phyloP scores from a whole-genome alignment of 306 rosid genomes.

The Morella rubra region DNA sequence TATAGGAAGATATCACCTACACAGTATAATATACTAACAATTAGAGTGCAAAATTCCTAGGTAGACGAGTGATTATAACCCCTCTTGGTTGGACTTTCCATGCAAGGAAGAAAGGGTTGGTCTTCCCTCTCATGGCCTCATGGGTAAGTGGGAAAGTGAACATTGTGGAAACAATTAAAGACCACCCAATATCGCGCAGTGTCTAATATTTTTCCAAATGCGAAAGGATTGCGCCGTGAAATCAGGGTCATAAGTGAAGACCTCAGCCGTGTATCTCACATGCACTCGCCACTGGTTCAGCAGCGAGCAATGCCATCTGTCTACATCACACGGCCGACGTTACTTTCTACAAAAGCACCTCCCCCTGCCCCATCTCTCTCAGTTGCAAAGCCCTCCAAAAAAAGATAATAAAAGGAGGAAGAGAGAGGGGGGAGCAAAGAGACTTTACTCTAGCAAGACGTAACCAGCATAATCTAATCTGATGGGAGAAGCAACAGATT shows the following conservation, averaged over 20 bases:
- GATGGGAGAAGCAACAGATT: constrained; percentile 11
- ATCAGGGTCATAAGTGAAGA: constrained; percentile 32
- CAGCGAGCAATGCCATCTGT: constrained; percentile 21
- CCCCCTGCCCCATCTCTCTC: background rate
- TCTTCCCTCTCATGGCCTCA: background rate
- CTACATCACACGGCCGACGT: constrained; percentile 16
- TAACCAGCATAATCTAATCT: constrained; percentile 4
- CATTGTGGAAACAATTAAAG: background rate
- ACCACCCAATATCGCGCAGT: background rate
- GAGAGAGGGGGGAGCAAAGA: background rate
- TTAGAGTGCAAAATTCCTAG: too few relatives aligned
- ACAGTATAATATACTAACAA: too few relatives aligned
- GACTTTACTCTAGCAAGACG: constrained; percentile 2
- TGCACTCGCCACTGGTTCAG: constrained; percentile 1
- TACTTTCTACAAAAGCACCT: constrained; percentile 14
- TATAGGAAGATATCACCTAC: too few relatives aligned
- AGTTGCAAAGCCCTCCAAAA: background rate
- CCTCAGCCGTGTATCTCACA: constrained; percentile 28
- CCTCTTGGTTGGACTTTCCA: background rate
- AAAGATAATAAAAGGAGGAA: background rate
- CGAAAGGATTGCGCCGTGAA: constrained; percentile 42
- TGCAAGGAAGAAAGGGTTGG: background rate
- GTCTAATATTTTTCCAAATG: background rate
- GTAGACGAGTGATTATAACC: background rate
- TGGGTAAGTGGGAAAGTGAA: constrained; percentile 10